Evolutionary conservation across 192 early-diverging fungal genomes (phyloP).

Genomic region (Irineochytrium annulatum): DNA sequence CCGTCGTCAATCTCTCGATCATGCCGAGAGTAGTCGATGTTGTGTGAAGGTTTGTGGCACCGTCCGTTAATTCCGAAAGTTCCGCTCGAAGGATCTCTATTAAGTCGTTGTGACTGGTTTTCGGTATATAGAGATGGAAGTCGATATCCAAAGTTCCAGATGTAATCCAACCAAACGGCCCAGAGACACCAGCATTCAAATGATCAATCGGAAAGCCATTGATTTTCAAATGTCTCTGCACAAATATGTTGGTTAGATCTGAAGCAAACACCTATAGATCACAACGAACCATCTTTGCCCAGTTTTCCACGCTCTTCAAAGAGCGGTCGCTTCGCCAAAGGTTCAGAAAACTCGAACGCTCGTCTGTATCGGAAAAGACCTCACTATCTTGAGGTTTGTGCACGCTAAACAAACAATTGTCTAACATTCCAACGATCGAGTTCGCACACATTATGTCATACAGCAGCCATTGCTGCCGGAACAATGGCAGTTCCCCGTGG

Average conservation of each 20-base stretch:
- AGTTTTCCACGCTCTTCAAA: too few species aligned
- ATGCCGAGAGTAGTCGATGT: too few species aligned
- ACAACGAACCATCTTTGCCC: conserved; percentile 41
- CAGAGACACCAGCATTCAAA: conserved; percentile 75
- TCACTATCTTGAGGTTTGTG: conserved; percentile 76
- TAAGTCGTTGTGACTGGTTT: conserved; percentile 34
- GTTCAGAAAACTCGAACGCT: too few species aligned
- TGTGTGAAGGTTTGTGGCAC: too few species aligned
- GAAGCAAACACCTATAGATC: conserved; percentile 7
- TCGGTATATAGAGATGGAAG: conserved; percentile 49
- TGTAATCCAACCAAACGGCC: conserved; percentile 94
- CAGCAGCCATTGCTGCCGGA: conserved; percentile 89
- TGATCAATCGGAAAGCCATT: conserved; percentile 89
- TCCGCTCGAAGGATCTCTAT: conserved; percentile 43
- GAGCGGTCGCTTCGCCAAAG: too few species aligned
- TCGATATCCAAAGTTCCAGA: conserved; percentile 80
- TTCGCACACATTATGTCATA: conserved; percentile 87
- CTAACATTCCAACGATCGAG: conserved; percentile 85
- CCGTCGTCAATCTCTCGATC: conserved; percentile 32
- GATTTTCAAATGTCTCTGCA: conserved; percentile 70
- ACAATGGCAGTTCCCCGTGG: conserved; percentile 71
- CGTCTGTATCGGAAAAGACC: conserved; percentile 8
- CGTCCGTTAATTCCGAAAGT: conserved; percentile 33
- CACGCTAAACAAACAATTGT: conserved; percentile 91
- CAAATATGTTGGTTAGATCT: neutral